phyloP scores from a whole-genome alignment of 768 basidiomycete species.

The Hypholoma sublateritium region DNA sequence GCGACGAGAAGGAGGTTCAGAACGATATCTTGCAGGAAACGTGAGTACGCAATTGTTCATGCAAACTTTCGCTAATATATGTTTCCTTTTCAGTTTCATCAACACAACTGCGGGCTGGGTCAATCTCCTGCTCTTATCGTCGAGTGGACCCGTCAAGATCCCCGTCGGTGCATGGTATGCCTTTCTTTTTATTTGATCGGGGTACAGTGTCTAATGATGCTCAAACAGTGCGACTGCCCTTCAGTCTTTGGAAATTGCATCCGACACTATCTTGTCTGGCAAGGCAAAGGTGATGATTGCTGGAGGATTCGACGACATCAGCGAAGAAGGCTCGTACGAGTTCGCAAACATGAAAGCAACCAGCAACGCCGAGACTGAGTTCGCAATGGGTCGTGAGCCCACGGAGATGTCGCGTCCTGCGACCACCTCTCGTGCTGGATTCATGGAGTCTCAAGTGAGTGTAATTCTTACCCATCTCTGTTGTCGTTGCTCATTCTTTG shows the following conservation, averaged over 20 bases:
- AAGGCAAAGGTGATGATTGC: constrained; percentile 99
- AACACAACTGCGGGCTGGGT: constrained; percentile 99
- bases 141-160: constrained; percentile 97
- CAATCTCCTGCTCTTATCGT: constrained; percentile 91
- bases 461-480: neutral
- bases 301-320: constrained; percentile 97
- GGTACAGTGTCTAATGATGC: constrained; percentile 4
- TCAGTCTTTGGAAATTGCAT: constrained; percentile 98
- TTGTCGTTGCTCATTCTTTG: neutral
- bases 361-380: constrained; percentile 93
- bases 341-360: constrained; percentile 99
- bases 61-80: constrained; percentile 4
- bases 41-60: constrained; percentile 43
- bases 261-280: constrained; percentile 89
- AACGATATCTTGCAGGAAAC: constrained; percentile 99
- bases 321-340: constrained; percentile 97
- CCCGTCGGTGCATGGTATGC: constrained; percentile 96
- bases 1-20: constrained; percentile 97
- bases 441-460: constrained; percentile 80
- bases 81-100: constrained; percentile 75
- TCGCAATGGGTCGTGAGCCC: constrained; percentile 98
- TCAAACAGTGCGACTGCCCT: constrained; percentile 86
- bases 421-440: constrained; percentile 94
- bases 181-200: neutral
- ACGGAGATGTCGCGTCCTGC: constrained; percentile 99